Evolutionary conservation across 495 filamentous ascomycete genomes (phyloP), one percentile per base, ranked within the genome.

Genomic region (Aspergillus bridgeri): DNA sequence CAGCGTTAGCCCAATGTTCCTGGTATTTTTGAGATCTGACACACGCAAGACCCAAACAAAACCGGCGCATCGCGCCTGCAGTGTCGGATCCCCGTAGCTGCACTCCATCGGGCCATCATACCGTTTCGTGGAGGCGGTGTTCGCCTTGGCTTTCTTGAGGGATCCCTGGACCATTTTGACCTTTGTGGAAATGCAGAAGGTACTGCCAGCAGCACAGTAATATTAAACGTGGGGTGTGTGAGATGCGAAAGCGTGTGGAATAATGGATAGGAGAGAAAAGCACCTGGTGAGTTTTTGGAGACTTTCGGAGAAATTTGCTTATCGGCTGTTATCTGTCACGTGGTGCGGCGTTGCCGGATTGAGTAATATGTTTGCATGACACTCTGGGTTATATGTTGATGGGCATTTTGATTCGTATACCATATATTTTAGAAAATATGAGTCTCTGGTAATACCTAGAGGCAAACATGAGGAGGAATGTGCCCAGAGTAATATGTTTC

Each of bases 141-240:
- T 51, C 13, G 70, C 42, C 61, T 74, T 71, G 27, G 58, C 60
- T 52, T 75, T 77, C 62, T 77, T 77, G n/a, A 75, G 45, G 11
- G 57, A 27, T 43, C 69, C 73, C 63, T 77, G 75, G n/a, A 65
- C 69, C 75, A 77, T 53, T 47, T 48, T 15, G 42, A 24, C 46
- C 5, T 66, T 48, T 52, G 49, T 44, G 25, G 21, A 42, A 22
- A 29, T 18, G 15, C 15, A 13, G 24, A 21, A 8, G 27, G 50
- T 52, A 52, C 50, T 52, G 50, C 50, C 50, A 33, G 50, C 50
- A 52, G 50, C 27, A 52, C 50, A 4, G 15, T 17, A 42, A 19
- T 22, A 18, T 20, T 8, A 38, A 6, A 23, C 9, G 45, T 46
- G 21, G 18, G 24, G 7, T 52, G 48, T n/a, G n/a, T n/a, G n/a